Evolutionary conservation across 73 alveolate genomes (phyloP).

Genomic region (Tetrahymena malaccensis): DNA sequence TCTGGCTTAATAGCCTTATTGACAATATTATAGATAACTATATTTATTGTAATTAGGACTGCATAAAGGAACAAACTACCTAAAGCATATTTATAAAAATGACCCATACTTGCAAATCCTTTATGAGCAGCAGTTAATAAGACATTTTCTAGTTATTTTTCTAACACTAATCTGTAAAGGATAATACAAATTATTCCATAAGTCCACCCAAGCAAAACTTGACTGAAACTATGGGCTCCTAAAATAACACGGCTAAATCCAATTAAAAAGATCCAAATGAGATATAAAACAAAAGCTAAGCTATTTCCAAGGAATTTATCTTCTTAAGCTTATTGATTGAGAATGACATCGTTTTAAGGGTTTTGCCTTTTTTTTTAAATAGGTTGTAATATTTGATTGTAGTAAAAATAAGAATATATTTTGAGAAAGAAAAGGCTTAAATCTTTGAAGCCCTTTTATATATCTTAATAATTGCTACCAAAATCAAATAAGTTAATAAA

Average conservation of each 20-base stretch:
- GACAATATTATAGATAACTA: not conserved
- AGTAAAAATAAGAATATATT: no score
- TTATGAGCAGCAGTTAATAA: not conserved
- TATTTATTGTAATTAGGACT: not conserved
- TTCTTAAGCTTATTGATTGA: not conserved
- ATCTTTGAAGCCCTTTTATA: not conserved
- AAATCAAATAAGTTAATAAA: not conserved
- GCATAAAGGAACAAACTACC: not conserved
- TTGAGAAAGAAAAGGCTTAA: not conserved
- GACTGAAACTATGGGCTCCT: conserved; percentile 34
- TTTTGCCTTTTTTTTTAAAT: not conserved
- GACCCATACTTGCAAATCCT: not conserved
- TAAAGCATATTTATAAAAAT: not conserved
- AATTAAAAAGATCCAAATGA: conserved; percentile 9
- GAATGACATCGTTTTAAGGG: not conserved
- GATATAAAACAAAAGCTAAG: not conserved
- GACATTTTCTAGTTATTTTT: not conserved
- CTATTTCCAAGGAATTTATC: not conserved
- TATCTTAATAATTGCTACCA: no score
- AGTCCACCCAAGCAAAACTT: conserved; percentile 30
- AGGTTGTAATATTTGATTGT: not conserved
- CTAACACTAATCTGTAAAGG: not conserved
- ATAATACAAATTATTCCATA: not conserved
- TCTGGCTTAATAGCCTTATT: not conserved
- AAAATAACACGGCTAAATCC: conserved; percentile 28